Evolutionary conservation across 352 stramenopile genomes (phyloP).

Genomic region (Globisporangium echinulatum): DNA sequence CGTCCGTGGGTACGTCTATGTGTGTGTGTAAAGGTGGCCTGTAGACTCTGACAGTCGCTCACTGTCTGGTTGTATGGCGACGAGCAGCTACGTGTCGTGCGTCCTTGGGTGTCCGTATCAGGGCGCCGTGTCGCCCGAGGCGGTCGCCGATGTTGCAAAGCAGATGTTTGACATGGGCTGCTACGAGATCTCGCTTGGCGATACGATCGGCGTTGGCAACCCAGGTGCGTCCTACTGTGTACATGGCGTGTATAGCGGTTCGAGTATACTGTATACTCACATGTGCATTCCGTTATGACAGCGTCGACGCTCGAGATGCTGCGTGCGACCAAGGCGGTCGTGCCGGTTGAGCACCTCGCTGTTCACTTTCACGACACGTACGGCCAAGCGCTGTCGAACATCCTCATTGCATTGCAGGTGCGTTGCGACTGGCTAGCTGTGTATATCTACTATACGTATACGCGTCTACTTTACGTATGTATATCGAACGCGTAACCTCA

Average conservation of each 20-base stretch:
- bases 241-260: no score
- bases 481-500: neutral
- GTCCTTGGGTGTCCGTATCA: conserved; percentile 96
- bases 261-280: no score
- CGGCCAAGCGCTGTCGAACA: conserved; percentile 94
- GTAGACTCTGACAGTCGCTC: neutral
- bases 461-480: neutral
- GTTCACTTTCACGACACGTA: conserved; percentile 98
- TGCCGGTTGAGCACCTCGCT: conserved; percentile 85
- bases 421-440: neutral
- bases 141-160: conserved; percentile 79
- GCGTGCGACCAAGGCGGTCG: conserved; percentile 58
- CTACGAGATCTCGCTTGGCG: conserved; percentile 93
- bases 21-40: neutral
- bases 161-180: conserved; percentile 92
- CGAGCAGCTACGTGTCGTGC: conserved; percentile 90
- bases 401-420: conserved; percentile 87
- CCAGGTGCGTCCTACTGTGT: conserved; percentile 34
- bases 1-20: conserved; percentile 72
- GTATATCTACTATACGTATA: no score
- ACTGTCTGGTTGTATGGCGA: neutral
- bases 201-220: conserved; percentile 92
- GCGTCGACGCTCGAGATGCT: conserved; percentile 82
- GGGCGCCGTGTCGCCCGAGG: conserved; percentile 73
- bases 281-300: conserved; percentile 7